Base-by-base conservation (phyloP, 208 protist species). In the Acanthamoeba triangularis region DNA sequence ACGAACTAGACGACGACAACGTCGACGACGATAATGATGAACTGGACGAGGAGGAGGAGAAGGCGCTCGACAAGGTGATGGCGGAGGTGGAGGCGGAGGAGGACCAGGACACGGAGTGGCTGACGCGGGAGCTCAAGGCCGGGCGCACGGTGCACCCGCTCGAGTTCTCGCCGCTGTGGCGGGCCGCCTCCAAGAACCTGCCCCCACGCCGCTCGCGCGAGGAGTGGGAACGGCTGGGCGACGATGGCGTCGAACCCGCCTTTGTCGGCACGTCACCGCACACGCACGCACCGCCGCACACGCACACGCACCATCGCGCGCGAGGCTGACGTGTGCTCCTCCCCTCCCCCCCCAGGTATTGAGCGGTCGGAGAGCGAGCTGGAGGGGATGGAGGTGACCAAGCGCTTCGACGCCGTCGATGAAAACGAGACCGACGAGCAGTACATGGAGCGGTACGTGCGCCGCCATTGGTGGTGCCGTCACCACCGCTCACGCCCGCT, bases 161-260 rank as follows among this genome's bases (percentile, higher is more conserved):
- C 49, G 78, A 85, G 47, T 85, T 61, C 78, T 85, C 78, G 78
- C 78, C 78, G 5, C 78, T 85, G 78, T 85, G 78, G 78, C 37
- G 47, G 18, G 78, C 13, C 14, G 78, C 78, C 14, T 85, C 78
- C 78, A 85, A 85, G 78, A 10, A 85, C 30, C 78, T 85, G 78
- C 78, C 78, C 3, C 78, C 78, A 16, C 78, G 25, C 13, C 78
- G 78, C 37, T 59, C 78, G 78, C 47, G 49, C 25, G 78, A 85
- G 78, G 78, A 85, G 30, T 85, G 78, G 78, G 47, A 59, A 25
- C 37, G 49, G 14, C 78, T 85, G 28, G 78, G 78, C 28, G 28
- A n/a, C 18, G 49, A 28, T 25, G 44, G 59, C 13, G 25, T 85
- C 47, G 78, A 85, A 16, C 78, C 78, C 5, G 78, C 78, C 37